Conservation (phyloP, 768 basidiomycete species). For the Amanita rimosa region DNA sequence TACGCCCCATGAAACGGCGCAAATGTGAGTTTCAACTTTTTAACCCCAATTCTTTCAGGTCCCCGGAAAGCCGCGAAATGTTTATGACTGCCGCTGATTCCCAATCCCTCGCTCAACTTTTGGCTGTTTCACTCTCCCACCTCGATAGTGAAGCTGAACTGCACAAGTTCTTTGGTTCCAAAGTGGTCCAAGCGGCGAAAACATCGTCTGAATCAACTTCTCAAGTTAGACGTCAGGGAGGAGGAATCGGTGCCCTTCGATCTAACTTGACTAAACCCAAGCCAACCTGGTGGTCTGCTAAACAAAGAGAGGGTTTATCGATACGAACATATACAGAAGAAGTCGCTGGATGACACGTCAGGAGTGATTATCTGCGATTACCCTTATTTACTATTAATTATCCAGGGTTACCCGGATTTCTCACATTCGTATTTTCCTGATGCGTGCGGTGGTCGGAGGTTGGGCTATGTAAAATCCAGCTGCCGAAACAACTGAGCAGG, state of each 20-base stretch:
- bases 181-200: constrained; percentile 64
- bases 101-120: constrained; percentile 37
- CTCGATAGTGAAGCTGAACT: constrained; percentile 88
- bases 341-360: too few relatives aligned
- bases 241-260: constrained; percentile 32
- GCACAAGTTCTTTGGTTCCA: constrained; percentile 87
- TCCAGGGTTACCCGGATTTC: too few relatives aligned
- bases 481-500: too few relatives aligned
- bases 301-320: constrained; percentile 62
- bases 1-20: constrained; percentile 18
- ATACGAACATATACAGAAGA: constrained; percentile 52
- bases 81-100: constrained; percentile 17
- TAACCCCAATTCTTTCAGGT: not conserved
- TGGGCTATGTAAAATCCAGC: too few relatives aligned
- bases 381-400: too few relatives aligned
- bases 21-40: not conserved
- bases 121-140: constrained; percentile 70
- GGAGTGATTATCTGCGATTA: too few relatives aligned
- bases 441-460: too few relatives aligned
- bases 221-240: constrained; percentile 22
- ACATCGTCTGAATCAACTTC: constrained; percentile 21
- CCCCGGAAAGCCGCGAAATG: constrained; percentile 40
- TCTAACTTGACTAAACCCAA: constrained; percentile 74
- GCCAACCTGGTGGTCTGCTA: constrained; percentile 62
- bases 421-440: too few relatives aligned